Evolutionary conservation across 306 rosid species (phyloP).

Genomic region (Vachellia pachyceras): DNA sequence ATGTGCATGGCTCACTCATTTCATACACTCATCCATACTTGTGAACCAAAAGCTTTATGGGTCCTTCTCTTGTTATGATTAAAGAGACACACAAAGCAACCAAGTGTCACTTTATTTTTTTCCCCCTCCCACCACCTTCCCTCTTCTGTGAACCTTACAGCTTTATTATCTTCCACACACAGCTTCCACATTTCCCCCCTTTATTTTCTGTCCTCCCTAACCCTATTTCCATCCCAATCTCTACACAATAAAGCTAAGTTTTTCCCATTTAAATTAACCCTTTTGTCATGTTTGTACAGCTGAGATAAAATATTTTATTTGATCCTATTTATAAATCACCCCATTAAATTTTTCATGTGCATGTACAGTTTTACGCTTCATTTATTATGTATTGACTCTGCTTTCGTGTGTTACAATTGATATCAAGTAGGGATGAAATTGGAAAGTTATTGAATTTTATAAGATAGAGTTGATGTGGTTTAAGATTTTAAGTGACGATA

Average conservation of each 20-base stretch:
- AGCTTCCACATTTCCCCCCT: constrained; percentile 33
- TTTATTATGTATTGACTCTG: no score
- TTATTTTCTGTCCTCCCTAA: constrained; percentile 36
- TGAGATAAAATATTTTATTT: no score
- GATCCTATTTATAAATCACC: no score
- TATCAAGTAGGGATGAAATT: no score
- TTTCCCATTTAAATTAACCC: no score
- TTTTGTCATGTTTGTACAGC: no score
- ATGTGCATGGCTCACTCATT: background rate
- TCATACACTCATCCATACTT: background rate
- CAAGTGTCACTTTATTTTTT: background rate
- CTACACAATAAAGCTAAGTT: background rate
- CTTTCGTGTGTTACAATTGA: no score
- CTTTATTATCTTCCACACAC: background rate
- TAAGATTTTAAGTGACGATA: no score
- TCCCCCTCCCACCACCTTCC: background rate
- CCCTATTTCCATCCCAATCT: constrained; percentile 8
- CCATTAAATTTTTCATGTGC: no score
- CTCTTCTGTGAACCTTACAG: constrained; percentile 44
- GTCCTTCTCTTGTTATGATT: constrained; percentile 67
- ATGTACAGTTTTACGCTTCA: no score
- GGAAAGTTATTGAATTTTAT: no score
- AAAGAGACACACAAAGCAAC: constrained; percentile 47
- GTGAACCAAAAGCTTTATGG: constrained; percentile 35
- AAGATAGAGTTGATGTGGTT: no score